Evolutionary conservation across 2,329 filamentous ascomycete species (phyloP), one percentile per base, ranked within the genome.

Genomic region (Xylaria multiplex): DNA sequence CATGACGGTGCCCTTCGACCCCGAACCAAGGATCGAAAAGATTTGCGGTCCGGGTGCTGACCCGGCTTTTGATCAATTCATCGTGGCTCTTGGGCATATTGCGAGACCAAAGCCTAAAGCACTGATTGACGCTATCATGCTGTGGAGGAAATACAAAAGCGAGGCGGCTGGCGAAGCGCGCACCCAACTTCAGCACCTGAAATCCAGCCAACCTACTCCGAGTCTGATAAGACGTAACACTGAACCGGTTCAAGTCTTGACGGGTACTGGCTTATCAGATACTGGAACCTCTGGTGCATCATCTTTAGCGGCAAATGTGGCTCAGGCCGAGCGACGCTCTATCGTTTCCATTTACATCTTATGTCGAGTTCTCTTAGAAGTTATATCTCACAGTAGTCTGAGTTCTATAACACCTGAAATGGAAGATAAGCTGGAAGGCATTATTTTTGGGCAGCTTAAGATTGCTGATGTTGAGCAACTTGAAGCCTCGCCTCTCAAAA

Each of bases 121-220:
- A 5, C 81, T 99, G 58, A 97, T 99, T 74, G 96, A 99, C 79
- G 94, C 93, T 22, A 93, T 99, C 78, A 99, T 99, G 93, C 86
- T 97, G 37, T 99, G 96, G 96, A 90, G 96, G 62, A 98, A 97
- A 79, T 92, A 89, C 70, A 98, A 98, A 81, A 97, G 93, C 70
- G 95, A 98, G 79, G 89, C 91, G 24, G 93, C 94, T 32, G 90
- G 88, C 72, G 87, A 90, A 69, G 90, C 91, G 32, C 84, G 88
- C 24, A 79, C 71, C 50, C 84, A 88, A 73, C 79, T 89, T 24
- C 86, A 88, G 70, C 86, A 88, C 61, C 77, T 82, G 22, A 82
- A 81, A 16, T 77, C 77, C 40, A 78, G 76, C 48, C 72, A 77
- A 5, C 80, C 79, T 7, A 76, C 64, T 64, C 85, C 79, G 45